Percentiles rank a stretch among this genome's conserved stretches.
These are phyloP conservation scores for Sanghuangporus weigelae DNA, from an alignment of 1,284 basidiomycete genomes.

Conservation along the genomic window DNA sequence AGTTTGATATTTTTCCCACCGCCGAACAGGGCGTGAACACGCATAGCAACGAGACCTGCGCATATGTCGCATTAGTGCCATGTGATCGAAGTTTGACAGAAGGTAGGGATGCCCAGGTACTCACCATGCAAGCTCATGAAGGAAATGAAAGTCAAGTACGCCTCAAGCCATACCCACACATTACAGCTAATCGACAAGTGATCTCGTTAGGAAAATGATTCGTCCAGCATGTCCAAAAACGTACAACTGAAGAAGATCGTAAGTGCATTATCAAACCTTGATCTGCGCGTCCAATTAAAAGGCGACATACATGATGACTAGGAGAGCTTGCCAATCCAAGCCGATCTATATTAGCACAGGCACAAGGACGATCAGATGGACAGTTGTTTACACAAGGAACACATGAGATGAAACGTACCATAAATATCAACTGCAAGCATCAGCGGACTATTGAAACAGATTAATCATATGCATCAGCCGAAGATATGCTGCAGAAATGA, in stretches of 20 bases:
- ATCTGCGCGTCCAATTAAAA: too few species aligned
- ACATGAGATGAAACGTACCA: slow-evolving; percentile 9
- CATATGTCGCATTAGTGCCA: background rate
- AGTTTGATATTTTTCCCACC: slow-evolving; percentile 9
- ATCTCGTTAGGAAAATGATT: background rate
- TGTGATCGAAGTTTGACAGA: background rate
- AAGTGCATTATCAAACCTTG: background rate
- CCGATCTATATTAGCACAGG: slow-evolving; percentile 10
- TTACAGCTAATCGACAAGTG: slow-evolving; percentile 10
- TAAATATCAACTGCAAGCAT: slow-evolving; percentile 17
- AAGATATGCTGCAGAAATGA: background rate
- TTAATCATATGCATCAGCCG: background rate
- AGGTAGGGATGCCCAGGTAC: background rate
- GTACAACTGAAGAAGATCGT: slow-evolving; percentile 11
- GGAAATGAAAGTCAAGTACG: slow-evolving; percentile 14
- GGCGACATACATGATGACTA: slow-evolving; percentile 8
- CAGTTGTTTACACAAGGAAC: background rate
- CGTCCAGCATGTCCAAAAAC: background rate
- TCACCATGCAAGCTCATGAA: slow-evolving; percentile 19
- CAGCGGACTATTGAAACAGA: slow-evolving; percentile 8
- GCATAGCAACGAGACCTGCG: slow-evolving; percentile 18
- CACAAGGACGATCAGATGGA: background rate
- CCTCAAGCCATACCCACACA: slow-evolving; percentile 18
- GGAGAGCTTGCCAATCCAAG: slow-evolving; percentile 9
- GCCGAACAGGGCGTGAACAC: slow-evolving; percentile 16